Conservation (phyloP, 345 rosid species). For the Lumnitzera littorea region DNA sequence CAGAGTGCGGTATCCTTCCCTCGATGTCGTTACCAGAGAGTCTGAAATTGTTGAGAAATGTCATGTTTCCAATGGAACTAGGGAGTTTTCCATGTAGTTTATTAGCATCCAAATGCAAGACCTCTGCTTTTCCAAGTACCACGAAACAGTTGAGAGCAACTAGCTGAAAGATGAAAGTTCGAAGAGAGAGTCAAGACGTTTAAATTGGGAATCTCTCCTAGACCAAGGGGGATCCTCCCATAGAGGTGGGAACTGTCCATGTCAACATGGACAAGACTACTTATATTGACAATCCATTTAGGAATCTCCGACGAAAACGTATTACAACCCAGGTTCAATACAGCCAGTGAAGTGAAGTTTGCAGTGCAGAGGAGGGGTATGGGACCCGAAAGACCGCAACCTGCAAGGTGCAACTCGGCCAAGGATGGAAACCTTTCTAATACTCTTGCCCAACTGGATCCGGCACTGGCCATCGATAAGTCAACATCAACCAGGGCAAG, state of each 20-base stretch:
- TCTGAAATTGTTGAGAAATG: slow-evolving; percentile 21
- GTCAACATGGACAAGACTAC: slow-evolving; percentile 17
- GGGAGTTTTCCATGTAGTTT: slow-evolving; percentile 35
- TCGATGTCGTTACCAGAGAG: slow-evolving; percentile 15
- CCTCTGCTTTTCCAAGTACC: slow-evolving; percentile 32
- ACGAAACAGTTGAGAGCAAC: slow-evolving; percentile 25
- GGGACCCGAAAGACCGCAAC: slow-evolving; percentile 19
- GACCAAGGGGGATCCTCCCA: slow-evolving; percentile 36
- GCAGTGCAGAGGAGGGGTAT: slow-evolving; percentile 12
- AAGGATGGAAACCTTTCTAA: slow-evolving; percentile 17
- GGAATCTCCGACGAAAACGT: slow-evolving; percentile 26
- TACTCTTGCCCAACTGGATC: slow-evolving; percentile 9
- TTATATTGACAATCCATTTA: slow-evolving; percentile 28
- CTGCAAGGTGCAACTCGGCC: slow-evolving; percentile 22
- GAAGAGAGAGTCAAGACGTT: slow-evolving; percentile 21
- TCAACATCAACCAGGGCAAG: slow-evolving; percentile 15
- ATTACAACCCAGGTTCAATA: slow-evolving; percentile 22
- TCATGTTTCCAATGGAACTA: slow-evolving; percentile 32
- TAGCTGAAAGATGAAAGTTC: slow-evolving; percentile 27
- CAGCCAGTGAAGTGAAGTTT: slow-evolving; percentile 26
- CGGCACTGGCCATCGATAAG: slow-evolving; percentile 16
- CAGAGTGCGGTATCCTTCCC: slow-evolving; percentile 31
- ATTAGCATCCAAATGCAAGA: slow-evolving; percentile 19
- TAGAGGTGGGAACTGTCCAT: slow-evolving; percentile 7
- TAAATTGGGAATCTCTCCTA: slow-evolving; percentile 25